phyloP scores from a whole-genome alignment of 768 basidiomycete species.

The Suillus americanus region DNA sequence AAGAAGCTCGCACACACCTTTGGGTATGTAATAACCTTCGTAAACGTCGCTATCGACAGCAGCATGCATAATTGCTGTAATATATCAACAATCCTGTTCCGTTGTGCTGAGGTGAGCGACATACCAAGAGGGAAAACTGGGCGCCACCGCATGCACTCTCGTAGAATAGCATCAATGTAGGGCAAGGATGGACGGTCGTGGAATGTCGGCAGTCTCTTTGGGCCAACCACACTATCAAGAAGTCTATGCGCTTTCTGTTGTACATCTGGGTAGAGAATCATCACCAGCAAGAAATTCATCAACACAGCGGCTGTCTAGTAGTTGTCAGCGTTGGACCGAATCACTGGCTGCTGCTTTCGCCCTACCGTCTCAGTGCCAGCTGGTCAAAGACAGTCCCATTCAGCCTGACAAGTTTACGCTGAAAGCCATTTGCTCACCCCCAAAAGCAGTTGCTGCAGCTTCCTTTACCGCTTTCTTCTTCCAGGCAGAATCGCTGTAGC shows the following conservation, averaged over 20 bases:
- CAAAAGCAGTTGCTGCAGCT: slow-evolving; percentile 5
- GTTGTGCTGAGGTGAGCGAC: slow-evolving; percentile 1
- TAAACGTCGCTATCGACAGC: slow-evolving; percentile 38
- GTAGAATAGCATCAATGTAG: slow-evolving; percentile 15
- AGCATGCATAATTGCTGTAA: slow-evolving; percentile 20
- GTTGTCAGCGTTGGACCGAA: background rate
- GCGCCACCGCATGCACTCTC: slow-evolving; percentile 15
- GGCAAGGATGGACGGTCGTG: slow-evolving; percentile 15
- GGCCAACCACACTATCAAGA: slow-evolving; percentile 14
- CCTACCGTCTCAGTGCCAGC: slow-evolving; percentile 8
- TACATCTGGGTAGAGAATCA: slow-evolving; percentile 15
- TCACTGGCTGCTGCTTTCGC: background rate
- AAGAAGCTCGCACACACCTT: slow-evolving; percentile 26
- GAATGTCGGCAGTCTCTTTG: slow-evolving; percentile 13
- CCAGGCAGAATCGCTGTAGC: background rate
- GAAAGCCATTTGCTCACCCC: background rate
- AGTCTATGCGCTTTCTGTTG: slow-evolving; percentile 29
- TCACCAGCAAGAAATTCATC: slow-evolving; percentile 12
- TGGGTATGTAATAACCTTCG: slow-evolving; percentile 49
- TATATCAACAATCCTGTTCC: background rate
- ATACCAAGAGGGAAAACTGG: slow-evolving; percentile 15
- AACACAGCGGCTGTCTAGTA: slow-evolving; percentile 5
- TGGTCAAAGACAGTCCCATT: background rate
- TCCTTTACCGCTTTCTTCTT: slow-evolving; percentile 5
- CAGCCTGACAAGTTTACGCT: background rate